Percentiles rank a stretch among this genome's conserved stretches.
phyloP scores from a whole-genome alignment of 371 early-diverging fungal genomes.

The Mucor lusitanicus region DNA sequence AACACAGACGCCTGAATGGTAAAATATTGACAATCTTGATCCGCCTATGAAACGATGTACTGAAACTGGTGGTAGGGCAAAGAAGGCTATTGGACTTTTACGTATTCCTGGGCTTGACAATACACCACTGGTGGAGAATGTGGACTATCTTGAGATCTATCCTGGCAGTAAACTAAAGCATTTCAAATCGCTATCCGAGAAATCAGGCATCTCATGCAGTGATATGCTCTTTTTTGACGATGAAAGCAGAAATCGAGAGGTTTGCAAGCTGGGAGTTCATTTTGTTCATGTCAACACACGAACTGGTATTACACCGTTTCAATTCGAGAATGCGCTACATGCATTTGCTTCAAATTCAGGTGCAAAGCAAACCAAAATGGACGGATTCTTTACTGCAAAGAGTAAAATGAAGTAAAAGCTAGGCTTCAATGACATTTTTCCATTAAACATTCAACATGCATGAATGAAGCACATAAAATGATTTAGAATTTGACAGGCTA shows the following conservation, averaged over 20 bases:
- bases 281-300: conserved; percentile 29
- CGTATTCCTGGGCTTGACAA: conserved; percentile 28
- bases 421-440: too few relatives aligned
- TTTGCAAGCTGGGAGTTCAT: conserved; percentile 38
- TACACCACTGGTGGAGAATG: conserved; percentile 26
- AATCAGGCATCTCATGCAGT: conserved; percentile 40
- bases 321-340: conserved; percentile 31
- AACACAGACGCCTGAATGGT: conserved; percentile 55
- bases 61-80: conserved; percentile 22
- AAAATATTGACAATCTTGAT: background rate
- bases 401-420: background rate
- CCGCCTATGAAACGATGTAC: background rate
- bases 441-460: too few relatives aligned
- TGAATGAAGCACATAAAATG: too few relatives aligned
- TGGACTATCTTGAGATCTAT: conserved; percentile 49
- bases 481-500: too few relatives aligned
- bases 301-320: conserved; percentile 36
- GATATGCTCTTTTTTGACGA: conserved; percentile 68
- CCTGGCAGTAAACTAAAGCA: conserved; percentile 48
- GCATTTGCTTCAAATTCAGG: conserved; percentile 26
- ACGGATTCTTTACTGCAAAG: conserved; percentile 10
- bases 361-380: conserved; percentile 24
- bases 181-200: conserved; percentile 36
- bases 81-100: conserved; percentile 23
- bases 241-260: conserved; percentile 49